Evolutionary conservation across 208 protist genomes (phyloP).

Genomic region (Trypanosoma mega): DNA sequence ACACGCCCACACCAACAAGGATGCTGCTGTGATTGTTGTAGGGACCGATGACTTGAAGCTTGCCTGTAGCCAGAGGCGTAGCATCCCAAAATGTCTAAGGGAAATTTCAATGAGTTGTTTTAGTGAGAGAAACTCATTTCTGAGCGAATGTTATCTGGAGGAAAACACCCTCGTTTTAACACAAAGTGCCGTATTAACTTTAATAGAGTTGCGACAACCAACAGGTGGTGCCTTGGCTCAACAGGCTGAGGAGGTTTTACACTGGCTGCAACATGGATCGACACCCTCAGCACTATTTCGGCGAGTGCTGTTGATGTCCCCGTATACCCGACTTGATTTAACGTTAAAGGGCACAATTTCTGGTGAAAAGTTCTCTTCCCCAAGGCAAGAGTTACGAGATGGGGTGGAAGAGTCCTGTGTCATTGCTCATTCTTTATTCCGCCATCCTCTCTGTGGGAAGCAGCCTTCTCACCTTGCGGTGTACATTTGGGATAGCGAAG

Average conservation of each 20-base stretch:
- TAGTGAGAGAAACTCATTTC: background rate
- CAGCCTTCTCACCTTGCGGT: background rate
- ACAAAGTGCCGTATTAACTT: background rate
- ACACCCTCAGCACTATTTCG: background rate
- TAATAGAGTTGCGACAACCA: background rate
- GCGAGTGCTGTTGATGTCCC: background rate
- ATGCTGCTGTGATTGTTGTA: background rate
- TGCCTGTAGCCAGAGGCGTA: background rate
- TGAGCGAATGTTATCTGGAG: background rate
- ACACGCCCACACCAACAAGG: background rate
- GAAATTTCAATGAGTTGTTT: background rate
- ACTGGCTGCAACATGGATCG: background rate
- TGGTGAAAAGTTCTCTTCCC: background rate
- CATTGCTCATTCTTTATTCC: background rate
- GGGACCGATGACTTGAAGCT: background rate
- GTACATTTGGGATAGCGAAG: conserved; percentile 1
- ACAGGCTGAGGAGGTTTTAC: background rate
- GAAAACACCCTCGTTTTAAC: background rate
- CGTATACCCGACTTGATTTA: background rate
- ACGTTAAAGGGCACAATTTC: background rate
- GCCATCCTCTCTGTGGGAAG: too few relatives aligned
- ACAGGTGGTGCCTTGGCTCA: background rate
- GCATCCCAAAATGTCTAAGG: background rate
- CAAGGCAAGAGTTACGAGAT: background rate
- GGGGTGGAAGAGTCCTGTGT: background rate